phyloP scores from a whole-genome alignment of 495 filamentous ascomycete species.

The Venustampulla echinocandica region DNA sequence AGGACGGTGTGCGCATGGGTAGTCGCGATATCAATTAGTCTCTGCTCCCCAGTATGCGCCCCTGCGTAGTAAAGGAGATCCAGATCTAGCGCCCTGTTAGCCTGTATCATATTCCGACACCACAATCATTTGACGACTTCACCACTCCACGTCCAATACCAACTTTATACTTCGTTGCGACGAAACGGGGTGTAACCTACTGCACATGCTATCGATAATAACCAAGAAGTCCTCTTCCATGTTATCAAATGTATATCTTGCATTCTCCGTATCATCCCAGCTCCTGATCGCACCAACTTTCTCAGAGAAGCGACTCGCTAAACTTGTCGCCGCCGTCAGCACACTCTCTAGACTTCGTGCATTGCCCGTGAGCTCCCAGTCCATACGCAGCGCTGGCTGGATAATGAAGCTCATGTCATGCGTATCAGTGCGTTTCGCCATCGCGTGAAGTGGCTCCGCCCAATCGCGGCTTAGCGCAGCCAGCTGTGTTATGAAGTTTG shows the following conservation, averaged over 20 bases:
- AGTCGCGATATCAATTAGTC: constrained; percentile 27
- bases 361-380: constrained; percentile 30
- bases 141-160: too few relatives aligned
- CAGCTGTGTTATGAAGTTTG: constrained; percentile 17
- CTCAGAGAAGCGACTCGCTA: constrained; percentile 30
- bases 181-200: constrained; percentile 1
- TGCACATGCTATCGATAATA: constrained; percentile 43
- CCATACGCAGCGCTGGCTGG: constrained; percentile 28
- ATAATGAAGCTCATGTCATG: constrained; percentile 43
- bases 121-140: too few relatives aligned
- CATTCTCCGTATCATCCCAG: constrained; percentile 30
- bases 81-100: constrained; percentile 20
- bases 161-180: neutral
- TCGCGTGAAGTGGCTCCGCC: constrained; percentile 28
- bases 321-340: constrained; percentile 28
- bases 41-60: constrained; percentile 22
- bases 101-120: too few relatives aligned
- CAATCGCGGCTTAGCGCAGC: constrained; percentile 30
- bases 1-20: constrained; percentile 29
- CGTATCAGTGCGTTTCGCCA: constrained; percentile 29
- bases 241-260: constrained; percentile 20
- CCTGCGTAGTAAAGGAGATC: constrained; percentile 38
- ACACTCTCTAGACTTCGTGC: constrained; percentile 25
- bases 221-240: constrained; percentile 27
- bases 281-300: constrained; percentile 30